Evolutionary conservation across 768 basidiomycete species (phyloP), one percentile per base, ranked within the genome.

Genomic region (Clavulina sp.): DNA sequence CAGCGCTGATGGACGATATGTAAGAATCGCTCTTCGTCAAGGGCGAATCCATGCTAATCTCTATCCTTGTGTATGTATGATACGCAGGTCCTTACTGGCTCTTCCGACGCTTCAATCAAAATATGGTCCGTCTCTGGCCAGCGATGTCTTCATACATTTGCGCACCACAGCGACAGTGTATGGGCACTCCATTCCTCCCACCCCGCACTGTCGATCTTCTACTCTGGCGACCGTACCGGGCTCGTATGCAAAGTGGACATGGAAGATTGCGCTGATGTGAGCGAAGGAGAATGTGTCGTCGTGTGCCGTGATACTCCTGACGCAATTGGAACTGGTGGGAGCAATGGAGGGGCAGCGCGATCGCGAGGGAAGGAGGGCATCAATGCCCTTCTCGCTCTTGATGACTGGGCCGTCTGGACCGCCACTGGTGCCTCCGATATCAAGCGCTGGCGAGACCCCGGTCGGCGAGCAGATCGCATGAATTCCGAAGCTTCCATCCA

Each of bases 141-240:
- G 61, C 75, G 84, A 7, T 93, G 89, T 60, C 67, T 99, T 16
- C 91, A 99, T 60, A 97, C 93, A 1, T 99, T 96, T 68, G 85
- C 86, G 0, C 82, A 96, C 60, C 93, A 97, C 62, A 79, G 84
- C 13, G 88, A 92, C 54, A 64, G 65, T 13, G 89, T 96, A 43
- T 97, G 95, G 93, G 81, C 92, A 0, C 70, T 99, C 4, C 78
- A 77, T 61, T 93, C 91, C 5, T 72, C 77, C 0, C 91, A 97
- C 62, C 86, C 91, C 0, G 78, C 81, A 5, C 71, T 99, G 49
- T 78, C 77, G 62, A 72, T 78, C 1, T 99, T 99, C 68, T 96
- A 93, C 66, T 95, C 92, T 0, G 95, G 93, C 6, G 93, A 96
- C 59, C 75, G 84, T 28, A 77, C 83, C 2, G 95, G 93, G n/a